Conservation (phyloP, 192 early-diverging fungal genomes). For the Entomortierella lignicola region DNA sequence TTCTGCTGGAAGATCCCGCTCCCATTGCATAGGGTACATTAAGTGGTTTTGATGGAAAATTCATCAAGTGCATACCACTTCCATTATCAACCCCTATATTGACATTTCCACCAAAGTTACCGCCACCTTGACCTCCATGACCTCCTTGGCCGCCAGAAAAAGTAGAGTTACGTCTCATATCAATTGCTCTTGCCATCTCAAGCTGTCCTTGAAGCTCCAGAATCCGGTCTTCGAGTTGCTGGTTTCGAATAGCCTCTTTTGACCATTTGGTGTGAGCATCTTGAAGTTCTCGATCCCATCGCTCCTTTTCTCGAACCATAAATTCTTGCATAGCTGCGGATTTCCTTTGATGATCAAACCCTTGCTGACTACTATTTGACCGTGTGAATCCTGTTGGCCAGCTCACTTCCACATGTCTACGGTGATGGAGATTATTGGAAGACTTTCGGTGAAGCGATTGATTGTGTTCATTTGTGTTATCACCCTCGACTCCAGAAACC, state of each 20-base stretch:
- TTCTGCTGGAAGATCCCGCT: background rate
- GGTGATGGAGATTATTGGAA: conserved; percentile 3
- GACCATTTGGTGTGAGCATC: conserved; percentile 37
- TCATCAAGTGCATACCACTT: background rate
- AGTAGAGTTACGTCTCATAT: conserved; percentile 3
- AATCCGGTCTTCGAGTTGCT: conserved; percentile 45
- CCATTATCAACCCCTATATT: conserved; percentile 2
- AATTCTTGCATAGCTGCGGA: conserved; percentile 38
- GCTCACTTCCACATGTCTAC: background rate
- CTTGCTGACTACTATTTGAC: conserved; percentile 32
- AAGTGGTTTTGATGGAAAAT: conserved; percentile 15
- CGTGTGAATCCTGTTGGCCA: conserved; percentile 27
- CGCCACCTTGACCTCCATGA: background rate
- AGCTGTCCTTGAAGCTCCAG: conserved; percentile 43
- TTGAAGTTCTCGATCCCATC: conserved; percentile 48
- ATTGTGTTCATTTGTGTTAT: background rate
- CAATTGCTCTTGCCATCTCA: conserved; percentile 36
- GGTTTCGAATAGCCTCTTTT: conserved; percentile 34
- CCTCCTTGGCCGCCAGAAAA: background rate
- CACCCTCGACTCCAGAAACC: background rate
- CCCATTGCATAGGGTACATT: conserved; percentile 10
- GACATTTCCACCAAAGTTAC: background rate
- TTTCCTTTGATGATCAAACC: conserved; percentile 24
- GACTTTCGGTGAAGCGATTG: conserved; percentile 2
- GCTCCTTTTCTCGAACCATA: conserved; percentile 42